These are phyloP conservation scores for Kazachstania psychrophila DNA, from an alignment of 805 yeast genomes.

Conservation along the genomic window DNA sequence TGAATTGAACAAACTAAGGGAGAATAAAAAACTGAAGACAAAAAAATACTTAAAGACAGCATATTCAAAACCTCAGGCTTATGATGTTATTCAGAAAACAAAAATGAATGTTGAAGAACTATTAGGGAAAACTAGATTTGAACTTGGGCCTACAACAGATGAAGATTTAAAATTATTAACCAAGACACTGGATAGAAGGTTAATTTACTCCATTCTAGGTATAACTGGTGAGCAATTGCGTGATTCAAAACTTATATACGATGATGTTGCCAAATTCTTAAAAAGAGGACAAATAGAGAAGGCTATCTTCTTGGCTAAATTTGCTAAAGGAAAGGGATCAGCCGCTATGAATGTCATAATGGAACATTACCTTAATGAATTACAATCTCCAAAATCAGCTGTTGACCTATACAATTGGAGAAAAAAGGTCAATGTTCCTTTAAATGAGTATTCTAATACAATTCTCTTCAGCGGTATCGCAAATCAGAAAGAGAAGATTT, in stretches of 20 bases:
- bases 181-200: conserved; percentile 34
- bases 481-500: conserved; percentile 23
- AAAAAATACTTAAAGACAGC: conserved; percentile 20
- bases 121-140: conserved; percentile 2
- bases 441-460: conserved; percentile 41
- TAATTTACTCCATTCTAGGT: conserved; percentile 50
- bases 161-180: conserved; percentile 28
- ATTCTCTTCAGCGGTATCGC: conserved; percentile 40
- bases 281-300: conserved; percentile 40
- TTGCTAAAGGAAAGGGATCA: conserved; percentile 41
- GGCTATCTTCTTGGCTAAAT: conserved; percentile 42
- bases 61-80: conserved; percentile 23
- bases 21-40: conserved; percentile 11
- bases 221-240: conserved; percentile 46
- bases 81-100: conserved; percentile 14
- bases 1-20: conserved; percentile 12
- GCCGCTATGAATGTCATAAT: conserved; percentile 59
- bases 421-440: conserved; percentile 51
- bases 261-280: conserved; percentile 46
- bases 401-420: conserved; percentile 43
- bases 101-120: conserved; percentile 2
- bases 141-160: conserved; percentile 32
- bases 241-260: conserved; percentile 48
- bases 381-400: conserved; percentile 39
- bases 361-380: conserved; percentile 36